Base-by-base conservation (phyloP, 2,329 filamentous ascomycete genomes). In the Furcasterigmium furcatum region DNA sequence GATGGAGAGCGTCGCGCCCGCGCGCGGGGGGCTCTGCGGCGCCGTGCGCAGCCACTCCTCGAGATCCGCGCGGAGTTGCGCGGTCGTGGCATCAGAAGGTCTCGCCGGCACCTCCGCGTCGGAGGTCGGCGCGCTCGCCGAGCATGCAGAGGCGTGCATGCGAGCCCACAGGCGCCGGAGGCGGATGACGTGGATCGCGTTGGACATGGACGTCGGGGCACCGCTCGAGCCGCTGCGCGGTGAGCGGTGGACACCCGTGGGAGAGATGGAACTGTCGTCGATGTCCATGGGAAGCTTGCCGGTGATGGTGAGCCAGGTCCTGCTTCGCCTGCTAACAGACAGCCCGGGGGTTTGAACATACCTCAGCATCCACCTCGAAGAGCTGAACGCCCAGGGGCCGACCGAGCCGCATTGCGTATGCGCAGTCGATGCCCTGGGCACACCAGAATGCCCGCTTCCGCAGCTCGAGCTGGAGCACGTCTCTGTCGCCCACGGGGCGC, bases 371-470 rank as follows among this genome's bases (percentile, higher is more conserved):
- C 4, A 49, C 24, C 16, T 49, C 47, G 14, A 38, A 22, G 7
- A 40, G 25, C 10, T 30, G 46, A 20, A 46, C 9, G 18, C 29
- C 44, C 8, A 48, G 38, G 4, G 44, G 48, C 5, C 41, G 40
- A 3, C 48, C 48, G 2, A 51, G 35, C 10, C 38, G 41, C 14
- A 45, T 39, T 14, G 48, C 39, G 18, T 14, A 21, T 9, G 27
- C 38, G 20, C 46, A 46, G 27, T 51, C 48, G 13, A 51, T 42
- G 12, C 20, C 25, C n/a, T 45, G 40, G 7, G 48, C 41, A 24
- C 46, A 51, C 48, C 48, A 51, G 29, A 51, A 51, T 7, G 32
- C 46, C 16, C 46, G 34, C 12, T 46, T 48, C 12, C 43, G 34
- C 29, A 51, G 32, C 42, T 51, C 48, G 9, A 44, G 16, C 12